Conservation (phyloP, 2,329 filamentous ascomycete species). For the Fusarium floridanum region DNA sequence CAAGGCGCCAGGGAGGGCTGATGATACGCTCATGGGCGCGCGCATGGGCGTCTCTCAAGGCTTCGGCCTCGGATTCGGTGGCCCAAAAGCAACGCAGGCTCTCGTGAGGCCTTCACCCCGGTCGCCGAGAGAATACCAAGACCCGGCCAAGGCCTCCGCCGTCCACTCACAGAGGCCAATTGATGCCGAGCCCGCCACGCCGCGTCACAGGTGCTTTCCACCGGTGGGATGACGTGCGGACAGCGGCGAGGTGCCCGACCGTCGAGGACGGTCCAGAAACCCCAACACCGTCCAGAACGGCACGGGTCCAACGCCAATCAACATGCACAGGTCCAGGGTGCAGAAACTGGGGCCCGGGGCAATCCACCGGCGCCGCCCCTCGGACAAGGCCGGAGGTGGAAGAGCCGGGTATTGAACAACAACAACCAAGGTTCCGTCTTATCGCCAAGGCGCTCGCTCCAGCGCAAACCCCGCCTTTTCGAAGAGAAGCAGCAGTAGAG, state of each 20-base stretch:
- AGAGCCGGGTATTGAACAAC: slow-evolving; percentile 36
- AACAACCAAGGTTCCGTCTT: slow-evolving; percentile 39
- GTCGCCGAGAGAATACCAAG: slow-evolving; percentile 42
- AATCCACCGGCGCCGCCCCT: slow-evolving; percentile 25
- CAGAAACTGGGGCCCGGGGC: slow-evolving; percentile 15
- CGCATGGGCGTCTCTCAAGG: slow-evolving; percentile 30
- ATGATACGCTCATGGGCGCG: slow-evolving; percentile 26
- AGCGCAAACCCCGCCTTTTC: slow-evolving; percentile 42
- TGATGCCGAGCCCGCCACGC: slow-evolving; percentile 45
- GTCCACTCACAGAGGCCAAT: slow-evolving; percentile 36
- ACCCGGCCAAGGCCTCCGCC: slow-evolving; percentile 19
- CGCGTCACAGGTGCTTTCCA: slow-evolving; percentile 42
- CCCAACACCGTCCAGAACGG: slow-evolving; percentile 34
- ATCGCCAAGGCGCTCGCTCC: slow-evolving; percentile 43
- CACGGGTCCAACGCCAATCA: slow-evolving; percentile 26
- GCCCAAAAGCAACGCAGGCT: slow-evolving; percentile 29
- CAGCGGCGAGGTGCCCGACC: slow-evolving; percentile 20
- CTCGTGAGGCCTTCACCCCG: slow-evolving; percentile 23
- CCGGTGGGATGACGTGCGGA: slow-evolving; percentile 42
- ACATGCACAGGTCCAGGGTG: neutral
- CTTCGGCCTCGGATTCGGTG: slow-evolving; percentile 37
- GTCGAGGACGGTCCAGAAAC: slow-evolving; percentile 24
- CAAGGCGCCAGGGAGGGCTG: slow-evolving; percentile 26
- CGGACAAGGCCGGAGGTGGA: slow-evolving; percentile 31
- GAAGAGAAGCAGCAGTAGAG: slow-evolving; percentile 38